Percentiles rank a stretch among this genome's conserved stretches.
These are phyloP conservation scores for Dipodascus albidus DNA, from an alignment of 805 yeast species.

Conservation along the genomic window DNA sequence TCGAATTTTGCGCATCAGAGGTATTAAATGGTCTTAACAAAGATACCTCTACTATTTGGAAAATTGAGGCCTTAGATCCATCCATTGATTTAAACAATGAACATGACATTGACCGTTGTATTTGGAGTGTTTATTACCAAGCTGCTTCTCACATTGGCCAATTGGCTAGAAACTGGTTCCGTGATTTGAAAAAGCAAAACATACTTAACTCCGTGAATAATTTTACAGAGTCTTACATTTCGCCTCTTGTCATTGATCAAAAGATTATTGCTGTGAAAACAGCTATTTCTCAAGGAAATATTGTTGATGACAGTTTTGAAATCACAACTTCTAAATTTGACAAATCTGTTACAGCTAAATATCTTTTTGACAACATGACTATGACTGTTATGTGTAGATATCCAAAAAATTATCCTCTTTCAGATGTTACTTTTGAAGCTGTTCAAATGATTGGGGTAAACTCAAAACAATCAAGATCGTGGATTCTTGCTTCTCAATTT, in stretches of 20 bases:
- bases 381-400: slow-evolving; percentile 67
- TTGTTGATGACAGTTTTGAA: slow-evolving; percentile 29
- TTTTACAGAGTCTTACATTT: slow-evolving; percentile 48
- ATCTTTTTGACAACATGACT: slow-evolving; percentile 76
- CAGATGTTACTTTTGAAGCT: slow-evolving; percentile 65
- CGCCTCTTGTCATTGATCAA: slow-evolving; percentile 49
- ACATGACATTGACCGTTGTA: slow-evolving; percentile 30
- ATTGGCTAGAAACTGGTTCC: slow-evolving; percentile 55
- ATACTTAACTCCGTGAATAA: slow-evolving; percentile 48
- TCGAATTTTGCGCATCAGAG: slow-evolving; percentile 39
- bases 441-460: slow-evolving; percentile 75
- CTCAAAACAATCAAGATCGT: slow-evolving; percentile 88
- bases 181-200: slow-evolving; percentile 55
- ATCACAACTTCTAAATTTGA: slow-evolving; percentile 50
- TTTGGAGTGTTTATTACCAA: slow-evolving; percentile 41
- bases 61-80: slow-evolving; percentile 16
- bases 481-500: slow-evolving; percentile 86
- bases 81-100: slow-evolving; percentile 13
- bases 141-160: slow-evolving; percentile 44
- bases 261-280: slow-evolving; percentile 42
- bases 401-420: slow-evolving; percentile 70
- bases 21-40: slow-evolving; percentile 15
- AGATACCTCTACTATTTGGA: slow-evolving; percentile 9
- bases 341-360: slow-evolving; percentile 61
- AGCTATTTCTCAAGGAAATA: slow-evolving; percentile 22